Conservation (phyloP, 2,329 filamentous ascomycete species). For the Claviceps sp. region DNA sequence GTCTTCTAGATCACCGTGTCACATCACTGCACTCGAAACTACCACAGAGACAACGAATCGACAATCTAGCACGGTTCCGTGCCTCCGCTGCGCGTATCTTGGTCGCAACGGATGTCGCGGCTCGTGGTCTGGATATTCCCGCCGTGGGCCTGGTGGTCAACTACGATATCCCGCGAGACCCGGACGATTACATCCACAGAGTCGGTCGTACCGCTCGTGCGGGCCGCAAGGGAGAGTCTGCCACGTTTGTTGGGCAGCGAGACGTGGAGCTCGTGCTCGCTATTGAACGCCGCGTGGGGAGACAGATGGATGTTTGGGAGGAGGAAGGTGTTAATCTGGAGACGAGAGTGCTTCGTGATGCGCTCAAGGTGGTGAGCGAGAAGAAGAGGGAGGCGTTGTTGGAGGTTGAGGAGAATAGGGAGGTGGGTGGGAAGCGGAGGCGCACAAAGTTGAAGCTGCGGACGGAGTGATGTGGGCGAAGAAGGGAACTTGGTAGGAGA, state of each 20-base stretch:
- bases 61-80: conserved; percentile 84
- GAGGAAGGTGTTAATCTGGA: conserved; percentile 95
- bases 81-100: conserved; percentile 79
- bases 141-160: conserved; percentile 85
- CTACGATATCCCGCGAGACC: conserved; percentile 90
- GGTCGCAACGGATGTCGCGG: conserved; percentile 89
- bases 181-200: conserved; percentile 93
- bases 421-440: conserved; percentile 77
- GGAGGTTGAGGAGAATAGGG: conserved; percentile 82
- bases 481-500: too few species aligned
- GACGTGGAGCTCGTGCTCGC: conserved; percentile 85
- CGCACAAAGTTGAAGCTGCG: conserved; percentile 44
- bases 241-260: conserved; percentile 83
- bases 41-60: conserved; percentile 68
- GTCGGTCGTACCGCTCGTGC: conserved; percentile 93
- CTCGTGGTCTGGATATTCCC: conserved; percentile 88
- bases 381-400: conserved; percentile 87
- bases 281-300: conserved; percentile 72
- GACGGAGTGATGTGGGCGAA: conserved; percentile 10
- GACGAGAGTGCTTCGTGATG: conserved; percentile 70
- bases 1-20: conserved; percentile 75
- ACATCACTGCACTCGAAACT: conserved; percentile 84
- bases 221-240: conserved; percentile 65
- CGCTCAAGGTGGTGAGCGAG: conserved; percentile 81
- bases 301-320: conserved; percentile 68